phyloP scores from a whole-genome alignment of 176 grass and related monocot genomes.

The Oryza glumipatula region DNA sequence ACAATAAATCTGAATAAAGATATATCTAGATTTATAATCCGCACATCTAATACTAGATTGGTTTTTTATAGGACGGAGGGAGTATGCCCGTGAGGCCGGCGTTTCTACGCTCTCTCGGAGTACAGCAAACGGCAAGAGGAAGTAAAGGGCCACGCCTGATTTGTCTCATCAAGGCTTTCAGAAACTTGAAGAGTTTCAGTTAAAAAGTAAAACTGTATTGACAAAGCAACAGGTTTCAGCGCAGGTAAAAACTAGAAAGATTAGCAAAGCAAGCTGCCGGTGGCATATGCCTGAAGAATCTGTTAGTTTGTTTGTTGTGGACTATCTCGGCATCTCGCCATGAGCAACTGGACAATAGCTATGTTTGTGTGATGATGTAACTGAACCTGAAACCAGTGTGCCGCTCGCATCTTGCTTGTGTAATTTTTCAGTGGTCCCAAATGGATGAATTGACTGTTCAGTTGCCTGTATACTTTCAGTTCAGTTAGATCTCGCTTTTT shows the following conservation, averaged over 20 bases:
- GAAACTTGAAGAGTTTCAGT: not conserved
- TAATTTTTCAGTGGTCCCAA: no score
- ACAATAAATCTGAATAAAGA: no score
- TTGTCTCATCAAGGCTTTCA: not conserved
- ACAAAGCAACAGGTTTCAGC: not conserved
- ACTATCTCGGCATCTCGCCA: slow-evolving; percentile 7
- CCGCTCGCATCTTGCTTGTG: not conserved
- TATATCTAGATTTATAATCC: no score
- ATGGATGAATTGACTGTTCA: no score
- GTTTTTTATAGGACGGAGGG: no score
- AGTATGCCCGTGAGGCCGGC: no score
- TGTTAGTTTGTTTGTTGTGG: not conserved
- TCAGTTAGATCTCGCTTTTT: slow-evolving; percentile 23
- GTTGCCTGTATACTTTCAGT: not conserved
- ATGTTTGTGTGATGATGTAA: no score
- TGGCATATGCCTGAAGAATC: no score
- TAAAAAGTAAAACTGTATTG: not conserved
- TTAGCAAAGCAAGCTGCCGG: no score
- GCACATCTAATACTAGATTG: no score
- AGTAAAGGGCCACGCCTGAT: not conserved
- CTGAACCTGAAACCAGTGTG: not conserved
- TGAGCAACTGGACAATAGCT: not conserved
- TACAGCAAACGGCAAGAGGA: not conserved
- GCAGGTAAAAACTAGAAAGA: not conserved
- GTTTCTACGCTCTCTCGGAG: not conserved